These are phyloP conservation scores for Posidonia oceanica DNA, from an alignment of 116 monocot genomes.

Conservation along the genomic window DNA sequence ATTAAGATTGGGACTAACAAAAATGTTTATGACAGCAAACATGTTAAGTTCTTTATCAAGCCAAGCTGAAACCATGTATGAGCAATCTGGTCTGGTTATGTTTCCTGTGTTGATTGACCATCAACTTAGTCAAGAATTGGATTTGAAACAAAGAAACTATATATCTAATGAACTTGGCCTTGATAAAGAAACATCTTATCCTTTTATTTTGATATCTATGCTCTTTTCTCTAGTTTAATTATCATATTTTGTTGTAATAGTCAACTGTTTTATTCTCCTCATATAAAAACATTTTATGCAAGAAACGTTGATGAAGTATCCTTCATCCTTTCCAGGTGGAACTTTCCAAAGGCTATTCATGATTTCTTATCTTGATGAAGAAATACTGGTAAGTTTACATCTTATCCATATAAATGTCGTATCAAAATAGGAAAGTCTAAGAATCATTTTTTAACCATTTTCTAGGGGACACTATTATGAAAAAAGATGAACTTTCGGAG, in stretches of 20 bases:
- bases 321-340: conserved; percentile 50
- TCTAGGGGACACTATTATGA: not conserved
- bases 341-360: conserved; percentile 76
- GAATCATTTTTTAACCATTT: not conserved
- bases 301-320: not conserved
- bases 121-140: no score
- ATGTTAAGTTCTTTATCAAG: no score
- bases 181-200: not conserved
- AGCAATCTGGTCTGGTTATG: not conserved
- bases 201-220: not conserved
- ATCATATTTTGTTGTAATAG: no score
- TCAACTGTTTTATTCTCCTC: not conserved
- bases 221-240: no score
- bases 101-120: no score
- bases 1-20: no score
- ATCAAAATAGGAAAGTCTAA: not conserved
- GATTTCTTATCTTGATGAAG: conserved; percentile 97
- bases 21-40: no score
- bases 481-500: no score
- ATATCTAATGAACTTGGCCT: no score
- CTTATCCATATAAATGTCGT: not conserved
- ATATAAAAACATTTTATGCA: not conserved
- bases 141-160: no score
- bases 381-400: conserved; percentile 66
- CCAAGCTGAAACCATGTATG: not conserved